phyloP scores from a whole-genome alignment of 2,329 filamentous ascomycete species.

The Penicillium sclerotiorum region DNA sequence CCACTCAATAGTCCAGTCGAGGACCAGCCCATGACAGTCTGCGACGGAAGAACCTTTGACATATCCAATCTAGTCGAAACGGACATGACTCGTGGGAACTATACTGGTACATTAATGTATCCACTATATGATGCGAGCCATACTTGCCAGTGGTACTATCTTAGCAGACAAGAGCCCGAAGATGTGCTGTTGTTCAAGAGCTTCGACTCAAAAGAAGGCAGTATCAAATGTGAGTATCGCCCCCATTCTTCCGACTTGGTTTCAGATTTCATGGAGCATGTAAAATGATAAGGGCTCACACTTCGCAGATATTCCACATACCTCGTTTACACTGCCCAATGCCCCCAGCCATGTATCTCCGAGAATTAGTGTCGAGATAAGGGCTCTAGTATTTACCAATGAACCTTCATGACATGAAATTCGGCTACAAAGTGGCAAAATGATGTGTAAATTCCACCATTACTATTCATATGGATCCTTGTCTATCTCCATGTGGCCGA shows the following conservation, averaged over 20 bases:
- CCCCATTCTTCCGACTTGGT: neutral
- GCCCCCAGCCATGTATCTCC: neutral
- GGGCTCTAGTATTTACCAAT: constrained; percentile 8
- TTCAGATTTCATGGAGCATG: too few relatives aligned
- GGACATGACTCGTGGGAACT: constrained; percentile 11
- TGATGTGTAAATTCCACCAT: too few relatives aligned
- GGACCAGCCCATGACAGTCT: constrained; percentile 12
- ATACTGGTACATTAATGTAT: constrained; percentile 12
- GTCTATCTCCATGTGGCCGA: constrained; percentile 7
- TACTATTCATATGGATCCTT: too few relatives aligned
- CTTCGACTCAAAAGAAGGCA: constrained; percentile 8
- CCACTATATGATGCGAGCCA: constrained; percentile 6
- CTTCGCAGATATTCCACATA: constrained; percentile 8
- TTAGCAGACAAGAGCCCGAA: constrained; percentile 8
- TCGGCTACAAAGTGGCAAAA: too few relatives aligned
- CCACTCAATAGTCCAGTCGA: constrained; percentile 10
- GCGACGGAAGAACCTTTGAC: constrained; percentile 8
- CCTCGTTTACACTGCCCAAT: constrained; percentile 3
- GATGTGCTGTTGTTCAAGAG: constrained; percentile 14
- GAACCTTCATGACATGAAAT: too few relatives aligned
- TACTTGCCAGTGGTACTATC: constrained; percentile 11
- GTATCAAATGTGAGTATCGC: constrained; percentile 9
- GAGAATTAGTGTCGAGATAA: constrained; percentile 13
- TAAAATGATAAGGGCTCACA: too few relatives aligned
- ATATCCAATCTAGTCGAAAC: constrained; percentile 5